Percentiles rank a stretch among this genome's conserved stretches.
Conservation (phyloP, 2,329 filamentous ascomycete species). For the Ceratocystis alfenasii region DNA sequence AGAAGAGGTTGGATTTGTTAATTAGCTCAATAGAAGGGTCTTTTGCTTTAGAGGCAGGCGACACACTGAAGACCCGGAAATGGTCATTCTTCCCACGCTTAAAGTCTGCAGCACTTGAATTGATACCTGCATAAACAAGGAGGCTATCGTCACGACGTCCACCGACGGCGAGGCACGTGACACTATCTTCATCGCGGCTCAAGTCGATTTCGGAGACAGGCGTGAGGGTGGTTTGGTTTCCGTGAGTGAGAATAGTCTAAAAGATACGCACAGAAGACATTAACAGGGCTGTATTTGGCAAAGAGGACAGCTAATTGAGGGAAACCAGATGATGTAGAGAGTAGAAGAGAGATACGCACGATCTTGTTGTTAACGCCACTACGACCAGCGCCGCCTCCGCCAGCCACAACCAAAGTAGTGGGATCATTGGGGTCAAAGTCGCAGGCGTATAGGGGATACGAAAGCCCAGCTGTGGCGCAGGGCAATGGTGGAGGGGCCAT, state of each 20-base stretch:
- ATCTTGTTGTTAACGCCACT: conserved; percentile 82
- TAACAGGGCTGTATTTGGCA: background rate
- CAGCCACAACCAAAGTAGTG: conserved; percentile 65
- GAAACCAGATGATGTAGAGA: background rate
- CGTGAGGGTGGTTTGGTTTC: conserved; percentile 49
- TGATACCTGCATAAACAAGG: conserved; percentile 62
- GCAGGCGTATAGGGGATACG: conserved; percentile 75
- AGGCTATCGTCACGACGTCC: conserved; percentile 42
- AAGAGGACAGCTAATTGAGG: background rate
- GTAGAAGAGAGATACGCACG: conserved; percentile 37
- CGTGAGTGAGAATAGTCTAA: conserved; percentile 62
- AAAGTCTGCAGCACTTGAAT: conserved; percentile 62
- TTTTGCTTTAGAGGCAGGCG: conserved; percentile 26
- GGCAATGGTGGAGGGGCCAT: conserved; percentile 34
- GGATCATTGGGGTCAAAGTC: conserved; percentile 77
- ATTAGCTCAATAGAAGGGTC: conserved; percentile 33
- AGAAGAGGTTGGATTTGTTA: conserved; percentile 43
- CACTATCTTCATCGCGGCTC: conserved; percentile 75
- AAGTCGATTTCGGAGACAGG: conserved; percentile 63
- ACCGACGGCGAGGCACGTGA: conserved; percentile 67
- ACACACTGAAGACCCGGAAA: conserved; percentile 61
- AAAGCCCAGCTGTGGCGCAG: conserved; percentile 52
- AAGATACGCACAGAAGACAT: background rate
- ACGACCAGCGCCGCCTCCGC: conserved; percentile 71
- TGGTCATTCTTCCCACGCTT: conserved; percentile 71